Percentiles rank a stretch among this genome's conserved stretches.
These are phyloP conservation scores for Eucalyptus erythrocorys DNA, from an alignment of 345 rosid species.

Conservation along the genomic window DNA sequence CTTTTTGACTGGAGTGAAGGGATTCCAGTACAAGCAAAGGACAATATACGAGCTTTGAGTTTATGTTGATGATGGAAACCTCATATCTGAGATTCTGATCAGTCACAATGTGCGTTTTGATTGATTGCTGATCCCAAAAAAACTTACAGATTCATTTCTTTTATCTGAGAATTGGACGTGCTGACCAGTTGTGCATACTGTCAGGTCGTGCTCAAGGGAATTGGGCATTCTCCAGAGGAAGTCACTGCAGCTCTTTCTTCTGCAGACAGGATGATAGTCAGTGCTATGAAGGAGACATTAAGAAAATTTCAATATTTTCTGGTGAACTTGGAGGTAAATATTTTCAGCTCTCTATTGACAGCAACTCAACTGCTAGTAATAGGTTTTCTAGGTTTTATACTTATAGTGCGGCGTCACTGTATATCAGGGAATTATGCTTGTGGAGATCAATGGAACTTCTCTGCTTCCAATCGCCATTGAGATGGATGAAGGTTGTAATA, in stretches of 20 bases:
- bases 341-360: background rate
- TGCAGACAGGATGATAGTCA: slow-evolving; percentile 21
- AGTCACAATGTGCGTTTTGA: slow-evolving; percentile 57
- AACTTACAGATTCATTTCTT: background rate
- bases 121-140: background rate
- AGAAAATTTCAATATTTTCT: slow-evolving; percentile 56
- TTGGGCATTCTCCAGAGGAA: slow-evolving; percentile 73
- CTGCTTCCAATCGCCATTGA: slow-evolving; percentile 57
- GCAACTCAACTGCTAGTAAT: background rate
- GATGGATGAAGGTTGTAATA: slow-evolving; percentile 60
- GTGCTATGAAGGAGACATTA: slow-evolving; percentile 54
- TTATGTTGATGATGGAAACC: slow-evolving; percentile 89
- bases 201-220: slow-evolving; percentile 62
- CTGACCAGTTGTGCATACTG: background rate
- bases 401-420: background rate
- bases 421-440: slow-evolving; percentile 62
- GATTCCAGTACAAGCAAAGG: slow-evolving; percentile 57
- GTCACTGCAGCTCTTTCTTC: slow-evolving; percentile 80
- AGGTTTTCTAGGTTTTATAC: background rate
- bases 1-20: slow-evolving; percentile 83
- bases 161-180: background rate
- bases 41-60: slow-evolving; percentile 55
- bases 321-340: slow-evolving; percentile 66
- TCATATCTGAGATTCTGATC: slow-evolving; percentile 75
- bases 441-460: slow-evolving; percentile 48